Conservation (phyloP, 2,329 filamentous ascomycete genomes). For the Emmonsiellopsis sp. region DNA sequence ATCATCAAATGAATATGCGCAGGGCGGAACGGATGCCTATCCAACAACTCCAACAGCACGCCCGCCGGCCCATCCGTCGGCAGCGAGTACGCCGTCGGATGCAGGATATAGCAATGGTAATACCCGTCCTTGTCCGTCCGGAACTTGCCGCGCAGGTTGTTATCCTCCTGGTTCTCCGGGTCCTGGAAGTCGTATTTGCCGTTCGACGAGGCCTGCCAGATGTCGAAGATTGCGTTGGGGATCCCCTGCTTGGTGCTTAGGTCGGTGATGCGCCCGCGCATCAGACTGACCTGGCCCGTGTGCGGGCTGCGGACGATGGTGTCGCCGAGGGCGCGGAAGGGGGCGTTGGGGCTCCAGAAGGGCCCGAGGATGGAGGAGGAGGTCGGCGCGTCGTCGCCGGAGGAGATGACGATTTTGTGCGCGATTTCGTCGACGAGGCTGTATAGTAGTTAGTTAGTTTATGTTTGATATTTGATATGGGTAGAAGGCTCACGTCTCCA, state of each 20-base stretch:
- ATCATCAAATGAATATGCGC: constrained; percentile 53
- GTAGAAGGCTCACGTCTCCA: constrained; percentile 46
- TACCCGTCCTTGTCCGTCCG: constrained; percentile 58
- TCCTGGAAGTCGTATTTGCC: constrained; percentile 71
- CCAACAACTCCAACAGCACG: constrained; percentile 43
- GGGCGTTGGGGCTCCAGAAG: constrained; percentile 68
- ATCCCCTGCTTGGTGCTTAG: constrained; percentile 58
- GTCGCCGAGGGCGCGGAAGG: constrained; percentile 58
- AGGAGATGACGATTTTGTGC: constrained; percentile 54
- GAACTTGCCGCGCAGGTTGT: constrained; percentile 72
- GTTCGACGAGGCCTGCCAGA: constrained; percentile 69
- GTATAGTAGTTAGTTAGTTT: constrained; percentile 31
- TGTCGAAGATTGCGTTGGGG: constrained; percentile 60
- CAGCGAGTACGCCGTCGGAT: constrained; percentile 64
- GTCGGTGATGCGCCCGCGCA: constrained; percentile 61
- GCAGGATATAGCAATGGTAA: constrained; percentile 65
- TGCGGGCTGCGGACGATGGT: constrained; percentile 57
- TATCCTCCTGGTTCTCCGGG: constrained; percentile 58
- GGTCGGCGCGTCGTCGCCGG: constrained; percentile 53
- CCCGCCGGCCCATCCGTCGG: constrained; percentile 54
- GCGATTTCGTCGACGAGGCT: constrained; percentile 70
- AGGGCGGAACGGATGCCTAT: constrained; percentile 52
- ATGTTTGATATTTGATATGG: neutral
- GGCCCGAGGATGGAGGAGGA: constrained; percentile 67
- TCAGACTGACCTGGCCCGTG: constrained; percentile 51